A percentile compares a stretch with the other conserved stretches of the same genome.
Evolutionary conservation across 192 early-diverging fungal species (phyloP).

Genomic region (Tieghemiomyces parasiticus): DNA sequence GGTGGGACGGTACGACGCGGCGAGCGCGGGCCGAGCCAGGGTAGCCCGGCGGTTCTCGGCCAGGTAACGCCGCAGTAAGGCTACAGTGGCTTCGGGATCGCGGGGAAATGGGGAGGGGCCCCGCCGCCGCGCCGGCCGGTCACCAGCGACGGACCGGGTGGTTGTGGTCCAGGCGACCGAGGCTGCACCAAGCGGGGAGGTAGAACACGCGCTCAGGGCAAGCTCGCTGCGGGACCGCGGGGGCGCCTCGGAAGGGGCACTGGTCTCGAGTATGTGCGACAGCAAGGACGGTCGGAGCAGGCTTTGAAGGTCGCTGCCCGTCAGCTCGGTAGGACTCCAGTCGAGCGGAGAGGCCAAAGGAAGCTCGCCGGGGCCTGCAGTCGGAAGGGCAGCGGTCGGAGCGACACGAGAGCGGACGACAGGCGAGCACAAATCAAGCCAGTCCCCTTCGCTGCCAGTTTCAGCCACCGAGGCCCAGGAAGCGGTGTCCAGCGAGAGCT

Average conservation of each 20-base stretch:
- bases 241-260: background rate
- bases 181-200: background rate
- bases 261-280: background rate
- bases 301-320: background rate
- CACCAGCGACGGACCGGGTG: background rate
- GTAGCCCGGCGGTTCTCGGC: conserved; percentile 6
- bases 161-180: no score
- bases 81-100: background rate
- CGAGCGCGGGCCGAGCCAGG: background rate
- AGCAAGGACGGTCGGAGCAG: background rate
- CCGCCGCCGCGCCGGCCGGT: background rate
- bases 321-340: background rate
- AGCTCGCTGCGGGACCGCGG: background rate
- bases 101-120: background rate
- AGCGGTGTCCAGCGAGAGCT: background rate
- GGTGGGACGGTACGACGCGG: background rate
- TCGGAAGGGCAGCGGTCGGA: background rate
- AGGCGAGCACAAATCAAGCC: background rate
- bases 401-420: background rate
- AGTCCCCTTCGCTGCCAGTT: background rate
- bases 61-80: conserved; percentile 2
- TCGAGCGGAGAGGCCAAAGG: background rate
- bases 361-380: background rate
- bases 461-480: conserved; percentile 2
- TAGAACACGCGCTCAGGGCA: background rate